Evolutionary conservation across 352 stramenopile genomes (phyloP), one percentile per base, ranked within the genome.

Genomic region (Thraustochytrium sp.): DNA sequence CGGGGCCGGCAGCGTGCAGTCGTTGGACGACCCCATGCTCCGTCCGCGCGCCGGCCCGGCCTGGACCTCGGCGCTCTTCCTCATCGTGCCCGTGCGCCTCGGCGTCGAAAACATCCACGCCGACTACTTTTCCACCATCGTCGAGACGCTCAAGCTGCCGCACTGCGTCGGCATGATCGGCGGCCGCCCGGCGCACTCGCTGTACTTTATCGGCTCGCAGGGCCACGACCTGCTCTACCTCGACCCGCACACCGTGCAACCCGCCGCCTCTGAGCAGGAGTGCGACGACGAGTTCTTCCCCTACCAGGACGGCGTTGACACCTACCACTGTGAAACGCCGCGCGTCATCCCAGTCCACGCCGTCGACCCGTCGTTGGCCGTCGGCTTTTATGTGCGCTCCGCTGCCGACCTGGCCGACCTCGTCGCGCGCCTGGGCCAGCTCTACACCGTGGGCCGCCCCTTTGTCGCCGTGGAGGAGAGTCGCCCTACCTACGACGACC

Each of bases 161-260:
- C 93, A 97, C 85, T 97, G 92, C 46, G 92, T 98, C 26, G 95
- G 95, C 9, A 95, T 98, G 85, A 92, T 98, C 40, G 95, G 95
- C 49, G 95, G 95, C 75, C 96, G 95, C 82, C 95, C 95, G 46
- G 89, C 93, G 8, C 93, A 97, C 87, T 97, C 95, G 13, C 91
- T 97, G 59, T 98, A 97, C 88, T 98, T 98, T 90, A 96, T 97
- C 46, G 94, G 93, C 38, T 89, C 92, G 4, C 90, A 95, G 82
- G 89, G 91, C 3, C 88, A 93, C 76, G 90, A 91, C 36, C 82
- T 96, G 54, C 90, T 93, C 74, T 85, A 94, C 21, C 85, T 96
- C 21, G 92, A 96, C 74, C 92, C 92, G 42, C 93, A 96, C 88
- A 93, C 85, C 88, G 86, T 87, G 13, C 88, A 89, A 61, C 74